These are phyloP conservation scores for Phlebopus sp. DNA, from an alignment of 1,284 basidiomycete genomes.

Conservation along the genomic window DNA sequence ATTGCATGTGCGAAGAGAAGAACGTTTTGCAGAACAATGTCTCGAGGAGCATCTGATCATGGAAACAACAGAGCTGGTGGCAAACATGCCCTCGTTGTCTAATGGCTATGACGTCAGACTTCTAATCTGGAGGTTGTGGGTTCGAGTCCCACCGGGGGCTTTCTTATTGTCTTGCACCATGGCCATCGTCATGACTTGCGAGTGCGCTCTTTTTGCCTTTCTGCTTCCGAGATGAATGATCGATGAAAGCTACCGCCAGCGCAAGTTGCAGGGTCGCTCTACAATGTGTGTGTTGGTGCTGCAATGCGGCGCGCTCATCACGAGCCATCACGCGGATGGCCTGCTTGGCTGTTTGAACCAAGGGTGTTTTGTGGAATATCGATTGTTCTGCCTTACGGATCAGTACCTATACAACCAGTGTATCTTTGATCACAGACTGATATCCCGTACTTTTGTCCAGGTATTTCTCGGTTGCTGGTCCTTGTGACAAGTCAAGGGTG, in stretches of 20 bases:
- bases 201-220: not conserved
- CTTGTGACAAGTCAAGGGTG: not conserved
- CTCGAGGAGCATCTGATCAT: no score
- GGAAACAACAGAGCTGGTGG: no score
- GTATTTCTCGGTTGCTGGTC: not conserved
- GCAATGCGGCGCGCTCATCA: no score
- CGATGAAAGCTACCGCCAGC: no score
- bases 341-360: no score
- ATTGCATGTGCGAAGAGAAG: no score
- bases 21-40: no score
- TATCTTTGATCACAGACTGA: not conserved
- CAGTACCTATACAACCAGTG: not conserved
- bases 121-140: slow-evolving; percentile 76
- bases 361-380: no score
- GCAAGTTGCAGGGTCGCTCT: no score
- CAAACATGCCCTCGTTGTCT: slow-evolving; percentile 60
- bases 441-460: not conserved
- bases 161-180: slow-evolving; percentile 14
- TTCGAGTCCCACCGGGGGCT: slow-evolving; percentile 73
- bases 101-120: slow-evolving; percentile 80
- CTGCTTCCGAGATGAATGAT: no score
- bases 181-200: slow-evolving; percentile 6
- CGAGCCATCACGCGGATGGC: no score
- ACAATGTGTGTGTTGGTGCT: no score
- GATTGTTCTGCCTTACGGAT: not conserved